A percentile compares a stretch with the other conserved stretches of the same genome.
phyloP scores from a whole-genome alignment of 331 rosid genomes.

The Phaseolus coccineus region DNA sequence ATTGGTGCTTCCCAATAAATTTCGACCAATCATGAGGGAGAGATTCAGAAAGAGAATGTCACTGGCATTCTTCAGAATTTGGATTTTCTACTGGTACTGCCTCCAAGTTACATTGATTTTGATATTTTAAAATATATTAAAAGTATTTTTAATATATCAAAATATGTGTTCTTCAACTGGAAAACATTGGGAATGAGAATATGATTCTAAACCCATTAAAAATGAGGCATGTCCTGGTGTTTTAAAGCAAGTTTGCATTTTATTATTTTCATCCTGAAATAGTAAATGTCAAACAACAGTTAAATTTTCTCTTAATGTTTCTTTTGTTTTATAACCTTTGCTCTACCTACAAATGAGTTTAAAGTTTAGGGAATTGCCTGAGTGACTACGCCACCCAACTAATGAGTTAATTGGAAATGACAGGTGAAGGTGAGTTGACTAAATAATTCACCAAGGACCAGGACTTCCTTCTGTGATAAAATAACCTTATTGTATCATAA shows the following conservation, averaged over 20 bases:
- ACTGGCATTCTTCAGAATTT: no score
- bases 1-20: no score
- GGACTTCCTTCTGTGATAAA: neutral
- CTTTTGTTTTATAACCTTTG: neutral
- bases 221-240: neutral
- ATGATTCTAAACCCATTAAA: slow-evolving; percentile 16
- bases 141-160: no score
- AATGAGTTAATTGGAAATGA: slow-evolving; percentile 13
- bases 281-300: slow-evolving; percentile 1
- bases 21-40: no score
- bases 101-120: no score
- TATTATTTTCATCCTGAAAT: slow-evolving; percentile 3
- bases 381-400: slow-evolving; percentile 25
- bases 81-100: no score
- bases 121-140: no score
- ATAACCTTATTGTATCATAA: slow-evolving; percentile 14
- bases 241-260: slow-evolving; percentile 18
- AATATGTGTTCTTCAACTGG: no score
- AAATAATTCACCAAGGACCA: neutral
- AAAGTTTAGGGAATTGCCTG: slow-evolving; percentile 1
- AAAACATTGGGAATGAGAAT: slow-evolving; percentile 24
- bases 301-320: slow-evolving; percentile 17
- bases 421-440: neutral
- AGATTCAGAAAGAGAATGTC: no score
- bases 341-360: slow-evolving; percentile 1